These are phyloP conservation scores for Venturia asperata DNA, from an alignment of 2,329 filamentous ascomycete species.

Conservation along the genomic window DNA sequence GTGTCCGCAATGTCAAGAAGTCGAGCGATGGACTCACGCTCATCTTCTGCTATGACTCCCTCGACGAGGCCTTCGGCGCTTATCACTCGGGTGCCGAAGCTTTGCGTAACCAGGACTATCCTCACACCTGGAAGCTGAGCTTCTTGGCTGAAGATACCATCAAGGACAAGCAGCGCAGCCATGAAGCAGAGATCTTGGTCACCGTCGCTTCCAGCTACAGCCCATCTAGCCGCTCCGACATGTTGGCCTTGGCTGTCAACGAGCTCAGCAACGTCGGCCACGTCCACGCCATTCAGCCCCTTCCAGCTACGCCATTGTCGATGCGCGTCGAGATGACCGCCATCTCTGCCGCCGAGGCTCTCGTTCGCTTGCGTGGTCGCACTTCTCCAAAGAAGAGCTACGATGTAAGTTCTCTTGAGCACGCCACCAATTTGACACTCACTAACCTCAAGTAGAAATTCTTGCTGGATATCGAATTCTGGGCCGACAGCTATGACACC, in stretches of 20 bases:
- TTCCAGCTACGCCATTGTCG: not conserved
- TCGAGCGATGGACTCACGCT: constrained; percentile 5
- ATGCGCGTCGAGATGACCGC: constrained; percentile 16
- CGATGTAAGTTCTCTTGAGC: not conserved
- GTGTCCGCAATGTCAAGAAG: constrained; percentile 15
- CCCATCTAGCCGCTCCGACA: not conserved
- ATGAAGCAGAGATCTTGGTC: constrained; percentile 6
- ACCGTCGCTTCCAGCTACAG: constrained; percentile 3
- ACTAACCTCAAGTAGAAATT: not conserved
- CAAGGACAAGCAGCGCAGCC: constrained; percentile 6
- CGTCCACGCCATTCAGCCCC: not conserved
- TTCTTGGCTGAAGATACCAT: constrained; percentile 1
- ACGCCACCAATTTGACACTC: not conserved
- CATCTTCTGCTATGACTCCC: constrained; percentile 19
- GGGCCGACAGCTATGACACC: not conserved
- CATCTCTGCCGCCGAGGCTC: constrained; percentile 3
- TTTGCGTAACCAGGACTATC: constrained; percentile 1
- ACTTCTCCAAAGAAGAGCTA: constrained; percentile 11
- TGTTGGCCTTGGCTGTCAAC: not conserved
- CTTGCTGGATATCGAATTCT: constrained; percentile 6
- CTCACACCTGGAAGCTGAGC: constrained; percentile 1
- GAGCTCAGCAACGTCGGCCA: not conserved
- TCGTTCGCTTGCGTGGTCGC: constrained; percentile 9
- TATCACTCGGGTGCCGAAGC: not conserved
- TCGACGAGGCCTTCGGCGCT: constrained; percentile 13